phyloP scores from a whole-genome alignment of 2,329 filamentous ascomycete species.

The Aspergillus sclerotialis region DNA sequence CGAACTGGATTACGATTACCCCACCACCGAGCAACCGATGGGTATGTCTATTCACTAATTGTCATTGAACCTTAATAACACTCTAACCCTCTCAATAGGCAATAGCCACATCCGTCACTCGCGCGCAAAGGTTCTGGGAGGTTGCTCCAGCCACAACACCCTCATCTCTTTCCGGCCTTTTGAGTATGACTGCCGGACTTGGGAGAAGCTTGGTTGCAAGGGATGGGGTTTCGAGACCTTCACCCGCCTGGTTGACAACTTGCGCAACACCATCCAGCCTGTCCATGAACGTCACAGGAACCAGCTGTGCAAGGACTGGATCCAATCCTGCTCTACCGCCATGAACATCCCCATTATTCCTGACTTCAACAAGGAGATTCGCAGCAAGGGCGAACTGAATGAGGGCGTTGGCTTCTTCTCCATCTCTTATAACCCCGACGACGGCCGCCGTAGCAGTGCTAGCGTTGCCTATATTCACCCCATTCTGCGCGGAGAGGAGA shows the following conservation, averaged over 20 bases:
- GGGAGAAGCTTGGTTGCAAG: conserved; percentile 72
- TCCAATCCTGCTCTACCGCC: conserved; percentile 69
- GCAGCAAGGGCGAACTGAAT: conserved; percentile 62
- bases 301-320: conserved; percentile 87
- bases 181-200: conserved; percentile 77
- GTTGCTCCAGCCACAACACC: conserved; percentile 91
- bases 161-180: conserved; percentile 89
- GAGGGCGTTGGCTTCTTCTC: conserved; percentile 84
- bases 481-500: conserved; percentile 75
- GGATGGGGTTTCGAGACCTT: conserved; percentile 85
- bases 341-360: conserved; percentile 73
- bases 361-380: conserved; percentile 84
- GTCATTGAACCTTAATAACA: no score
- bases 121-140: conserved; percentile 83
- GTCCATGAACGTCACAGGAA: conserved; percentile 81
- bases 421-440: conserved; percentile 84
- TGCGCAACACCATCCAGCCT: conserved; percentile 84
- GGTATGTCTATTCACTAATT: conserved; percentile 34
- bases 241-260: conserved; percentile 71
- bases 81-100: conserved; percentile 43
- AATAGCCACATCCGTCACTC: conserved; percentile 91
- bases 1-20: conserved; percentile 86
- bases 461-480: conserved; percentile 91
- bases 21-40: conserved; percentile 81
- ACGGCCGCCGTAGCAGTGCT: conserved; percentile 74